Conservation (phyloP, 169 alveolate genomes). For the Ichthyophthirius multifiliis region DNA sequence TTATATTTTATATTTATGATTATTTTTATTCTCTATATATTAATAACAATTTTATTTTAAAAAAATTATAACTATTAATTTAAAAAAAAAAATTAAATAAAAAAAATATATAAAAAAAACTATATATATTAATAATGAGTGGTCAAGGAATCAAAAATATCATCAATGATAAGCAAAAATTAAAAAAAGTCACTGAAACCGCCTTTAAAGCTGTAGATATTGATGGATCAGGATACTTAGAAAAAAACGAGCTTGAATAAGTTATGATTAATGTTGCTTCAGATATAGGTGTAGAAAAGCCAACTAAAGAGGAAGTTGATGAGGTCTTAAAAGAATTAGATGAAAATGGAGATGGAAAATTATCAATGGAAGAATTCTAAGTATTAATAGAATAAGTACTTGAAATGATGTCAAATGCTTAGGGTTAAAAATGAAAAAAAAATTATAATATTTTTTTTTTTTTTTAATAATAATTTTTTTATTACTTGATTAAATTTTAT, state of each 20-base stretch:
- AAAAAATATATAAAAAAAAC: too few relatives aligned
- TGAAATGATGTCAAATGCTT: slow-evolving; percentile 41
- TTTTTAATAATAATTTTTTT: too few relatives aligned
- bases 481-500: too few relatives aligned
- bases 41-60: too few relatives aligned
- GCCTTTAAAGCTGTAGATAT: slow-evolving; percentile 40
- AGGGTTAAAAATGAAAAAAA: neutral
- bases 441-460: too few relatives aligned
- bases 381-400: slow-evolving; percentile 33
- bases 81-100: too few relatives aligned
- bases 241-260: slow-evolving; percentile 36
- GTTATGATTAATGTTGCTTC: slow-evolving; percentile 41
- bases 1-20: too few relatives aligned
- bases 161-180: slow-evolving; percentile 18
- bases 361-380: slow-evolving; percentile 34
- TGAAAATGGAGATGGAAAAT: slow-evolving; percentile 47
- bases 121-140: too few relatives aligned
- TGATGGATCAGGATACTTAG: slow-evolving; percentile 40
- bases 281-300: slow-evolving; percentile 32
- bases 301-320: slow-evolving; percentile 39
- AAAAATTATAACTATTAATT: too few relatives aligned
- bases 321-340: slow-evolving; percentile 46
- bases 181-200: slow-evolving; percentile 11
- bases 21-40: too few relatives aligned
- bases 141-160: slow-evolving; percentile 13